A percentile compares a stretch with the other conserved stretches of the same genome.
Conservation (phyloP, 1,284 basidiomycete genomes). For the Hortiboletus rubellus region DNA sequence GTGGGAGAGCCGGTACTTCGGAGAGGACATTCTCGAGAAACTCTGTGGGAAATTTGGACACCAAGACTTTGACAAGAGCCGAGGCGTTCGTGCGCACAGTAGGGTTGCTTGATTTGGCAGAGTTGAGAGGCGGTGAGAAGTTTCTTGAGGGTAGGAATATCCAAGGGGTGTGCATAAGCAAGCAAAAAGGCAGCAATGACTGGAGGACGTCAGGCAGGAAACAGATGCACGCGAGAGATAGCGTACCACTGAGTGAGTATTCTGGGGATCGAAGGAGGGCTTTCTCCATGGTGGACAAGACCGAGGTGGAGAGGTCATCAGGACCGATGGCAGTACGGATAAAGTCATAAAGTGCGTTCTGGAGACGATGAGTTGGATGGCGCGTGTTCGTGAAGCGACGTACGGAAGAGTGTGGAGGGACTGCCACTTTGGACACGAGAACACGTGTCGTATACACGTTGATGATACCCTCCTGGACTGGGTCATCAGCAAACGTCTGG, state of each 20-base stretch:
- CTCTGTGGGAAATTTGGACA: constrained; percentile 35
- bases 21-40: constrained; percentile 48
- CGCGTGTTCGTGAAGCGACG: constrained; percentile 18
- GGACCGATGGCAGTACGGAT: constrained; percentile 50
- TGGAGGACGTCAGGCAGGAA: constrained; percentile 27
- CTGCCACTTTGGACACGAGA: constrained; percentile 56
- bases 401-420: constrained; percentile 53
- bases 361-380: constrained; percentile 10
- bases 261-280: constrained; percentile 74
- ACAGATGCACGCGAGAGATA: not conserved
- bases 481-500: not conserved
- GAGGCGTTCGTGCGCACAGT: constrained; percentile 60
- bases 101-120: constrained; percentile 77
- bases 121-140: constrained; percentile 64
- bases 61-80: constrained; percentile 60
- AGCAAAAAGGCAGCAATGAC: constrained; percentile 58
- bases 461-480: constrained; percentile 49
- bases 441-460: constrained; percentile 52
- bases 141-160: constrained; percentile 56
- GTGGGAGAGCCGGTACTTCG: constrained; percentile 73
- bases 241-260: constrained; percentile 58
- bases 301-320: constrained; percentile 48
- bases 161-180: constrained; percentile 57
- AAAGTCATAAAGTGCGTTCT: constrained; percentile 62
- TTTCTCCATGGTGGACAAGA: constrained; percentile 74